Conservation (phyloP, 2,329 filamentous ascomycete species). For the Talaromyces sp. region DNA sequence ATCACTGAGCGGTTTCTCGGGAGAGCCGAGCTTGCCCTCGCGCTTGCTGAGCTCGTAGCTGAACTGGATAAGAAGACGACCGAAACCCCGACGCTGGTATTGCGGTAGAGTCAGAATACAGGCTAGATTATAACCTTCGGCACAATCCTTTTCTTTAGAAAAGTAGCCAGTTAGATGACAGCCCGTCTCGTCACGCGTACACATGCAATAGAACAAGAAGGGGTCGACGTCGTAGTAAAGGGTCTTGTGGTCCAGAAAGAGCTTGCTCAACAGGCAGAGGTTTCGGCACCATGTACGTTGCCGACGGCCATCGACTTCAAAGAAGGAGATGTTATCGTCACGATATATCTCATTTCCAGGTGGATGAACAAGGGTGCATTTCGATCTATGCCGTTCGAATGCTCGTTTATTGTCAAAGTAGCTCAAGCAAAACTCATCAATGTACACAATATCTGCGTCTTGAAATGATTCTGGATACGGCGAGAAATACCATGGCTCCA, state of each 20-base stretch:
- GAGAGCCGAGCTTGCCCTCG: conserved; percentile 90
- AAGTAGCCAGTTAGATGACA: conserved; percentile 99
- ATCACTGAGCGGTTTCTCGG: conserved; percentile 94
- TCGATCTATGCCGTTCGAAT: conserved; percentile 79
- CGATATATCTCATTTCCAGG: conserved; percentile 98
- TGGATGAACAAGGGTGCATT: conserved; percentile 87
- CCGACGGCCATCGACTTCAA: conserved; percentile 94
- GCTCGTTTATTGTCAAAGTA: conserved; percentile 83
- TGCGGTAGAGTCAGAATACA: conserved; percentile 97
- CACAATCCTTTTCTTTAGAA: conserved; percentile 95
- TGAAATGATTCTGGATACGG: conserved; percentile 89
- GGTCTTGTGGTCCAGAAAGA: conserved; percentile 98
- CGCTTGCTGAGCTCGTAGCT: conserved; percentile 95
- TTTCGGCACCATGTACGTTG: conserved; percentile 99
- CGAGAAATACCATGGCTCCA: conserved; percentile 99
- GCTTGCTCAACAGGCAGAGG: conserved; percentile 87
- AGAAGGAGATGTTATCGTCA: conserved; percentile 85
- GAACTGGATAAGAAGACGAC: conserved; percentile 90
- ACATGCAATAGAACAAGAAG: conserved; percentile 95
- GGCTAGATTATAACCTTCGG: conserved; percentile 94
- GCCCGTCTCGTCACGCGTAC: conserved; percentile 83
- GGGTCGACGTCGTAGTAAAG: conserved; percentile 97
- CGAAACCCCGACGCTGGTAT: conserved; percentile 92
- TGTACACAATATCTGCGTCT: conserved; percentile 85
- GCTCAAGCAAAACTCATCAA: conserved; percentile 93